Percentiles rank a stretch among this genome's conserved stretches.
These are phyloP conservation scores for Fusarium citri DNA, from an alignment of 2,329 filamentous ascomycete genomes.

Conservation along the genomic window DNA sequence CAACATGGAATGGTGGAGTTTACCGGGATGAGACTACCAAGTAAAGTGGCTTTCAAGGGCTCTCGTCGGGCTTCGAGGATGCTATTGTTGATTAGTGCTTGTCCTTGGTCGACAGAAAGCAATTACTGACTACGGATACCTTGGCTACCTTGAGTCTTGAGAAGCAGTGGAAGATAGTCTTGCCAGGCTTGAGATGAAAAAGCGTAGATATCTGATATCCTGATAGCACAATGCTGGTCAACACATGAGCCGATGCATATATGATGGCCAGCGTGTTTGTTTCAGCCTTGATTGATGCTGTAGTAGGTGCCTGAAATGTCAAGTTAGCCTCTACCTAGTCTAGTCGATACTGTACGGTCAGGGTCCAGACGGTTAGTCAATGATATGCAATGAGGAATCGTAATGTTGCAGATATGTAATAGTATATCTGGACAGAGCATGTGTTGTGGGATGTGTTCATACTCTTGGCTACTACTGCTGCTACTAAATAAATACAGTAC, in stretches of 20 bases:
- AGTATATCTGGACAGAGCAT: not conserved
- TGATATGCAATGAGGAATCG: not conserved
- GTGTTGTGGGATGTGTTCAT: not conserved
- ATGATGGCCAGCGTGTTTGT: conserved; percentile 24
- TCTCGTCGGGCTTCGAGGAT: conserved; percentile 20
- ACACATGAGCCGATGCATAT: not conserved
- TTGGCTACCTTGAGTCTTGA: not conserved
- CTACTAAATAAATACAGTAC: not conserved
- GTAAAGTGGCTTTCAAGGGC: conserved; percentile 18
- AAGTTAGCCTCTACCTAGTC: conserved; percentile 7
- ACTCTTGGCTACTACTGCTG: not conserved
- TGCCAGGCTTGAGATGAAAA: not conserved
- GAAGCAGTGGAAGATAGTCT: not conserved
- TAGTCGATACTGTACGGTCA: not conserved
- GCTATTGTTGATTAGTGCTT: conserved; percentile 20
- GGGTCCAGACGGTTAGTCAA: conserved; percentile 2
- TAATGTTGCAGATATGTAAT: not conserved
- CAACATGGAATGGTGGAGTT: conserved; percentile 31
- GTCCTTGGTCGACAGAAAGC: not conserved
- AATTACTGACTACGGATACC: not conserved
- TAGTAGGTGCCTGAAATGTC: conserved; percentile 13
- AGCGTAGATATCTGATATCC: not conserved
- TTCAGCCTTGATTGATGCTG: conserved; percentile 27
- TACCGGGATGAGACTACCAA: conserved; percentile 21
- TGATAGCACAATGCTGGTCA: not conserved